phyloP scores from a whole-genome alignment of 805 yeast genomes.

The Diddensiella transvaalensis region DNA sequence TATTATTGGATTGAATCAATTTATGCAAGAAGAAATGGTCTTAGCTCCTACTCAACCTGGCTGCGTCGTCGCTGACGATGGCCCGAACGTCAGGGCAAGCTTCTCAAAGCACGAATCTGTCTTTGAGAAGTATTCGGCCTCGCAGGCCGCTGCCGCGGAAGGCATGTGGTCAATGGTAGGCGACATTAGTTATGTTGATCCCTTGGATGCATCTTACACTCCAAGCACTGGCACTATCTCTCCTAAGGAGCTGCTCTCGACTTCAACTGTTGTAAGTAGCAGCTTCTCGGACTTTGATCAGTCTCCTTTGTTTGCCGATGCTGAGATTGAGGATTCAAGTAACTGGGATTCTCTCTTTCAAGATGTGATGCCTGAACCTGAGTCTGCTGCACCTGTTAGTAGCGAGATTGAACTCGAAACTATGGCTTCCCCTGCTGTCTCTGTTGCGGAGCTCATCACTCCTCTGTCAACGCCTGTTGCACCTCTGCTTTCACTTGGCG shows the following conservation, averaged over 20 bases:
- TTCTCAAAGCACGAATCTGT: slow-evolving; percentile 29
- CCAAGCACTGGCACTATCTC: slow-evolving; percentile 19
- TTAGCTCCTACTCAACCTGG: not conserved
- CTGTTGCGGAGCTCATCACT: slow-evolving; percentile 1
- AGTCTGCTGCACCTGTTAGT: not conserved
- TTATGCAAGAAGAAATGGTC: not conserved
- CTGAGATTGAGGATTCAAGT: slow-evolving; percentile 27
- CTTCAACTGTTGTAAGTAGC: slow-evolving; percentile 11
- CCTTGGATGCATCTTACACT: slow-evolving; percentile 9
- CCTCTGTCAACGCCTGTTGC: not conserved
- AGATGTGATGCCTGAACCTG: slow-evolving; percentile 11
- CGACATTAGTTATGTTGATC: slow-evolving; percentile 12
- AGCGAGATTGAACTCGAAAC: not conserved
- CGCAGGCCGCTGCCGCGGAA: slow-evolving; percentile 28
- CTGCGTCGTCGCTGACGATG: slow-evolving; percentile 1
- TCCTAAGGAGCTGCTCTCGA: slow-evolving; percentile 21
- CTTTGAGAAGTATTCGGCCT: slow-evolving; percentile 33
- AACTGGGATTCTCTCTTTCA: slow-evolving; percentile 36
- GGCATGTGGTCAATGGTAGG: slow-evolving; percentile 29
- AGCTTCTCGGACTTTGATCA: slow-evolving; percentile 24
- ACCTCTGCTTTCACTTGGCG: not conserved
- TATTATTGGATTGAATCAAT: slow-evolving; percentile 6
- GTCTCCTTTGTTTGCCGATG: slow-evolving; percentile 33
- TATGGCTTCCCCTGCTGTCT: slow-evolving; percentile 1
- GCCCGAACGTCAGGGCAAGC: slow-evolving; percentile 3